Base-by-base conservation (phyloP, 2,329 filamentous ascomycete genomes). In the Magnaporthiopsis rhizophila region DNA sequence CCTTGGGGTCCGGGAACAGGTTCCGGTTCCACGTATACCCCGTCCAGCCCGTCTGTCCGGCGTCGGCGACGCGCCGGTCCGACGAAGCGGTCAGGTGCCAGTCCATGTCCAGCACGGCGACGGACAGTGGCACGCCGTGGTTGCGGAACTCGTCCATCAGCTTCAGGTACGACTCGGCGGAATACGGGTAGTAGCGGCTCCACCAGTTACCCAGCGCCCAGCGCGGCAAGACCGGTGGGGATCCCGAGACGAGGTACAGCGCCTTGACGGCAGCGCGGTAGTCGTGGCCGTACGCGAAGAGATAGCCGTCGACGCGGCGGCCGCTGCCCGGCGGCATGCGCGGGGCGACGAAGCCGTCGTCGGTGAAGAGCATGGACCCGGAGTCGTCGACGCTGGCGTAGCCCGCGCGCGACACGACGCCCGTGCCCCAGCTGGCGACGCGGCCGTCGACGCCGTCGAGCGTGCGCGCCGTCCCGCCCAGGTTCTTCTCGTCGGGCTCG, bases 101-200 rank as follows among this genome's bases (percentile, higher is more conserved):
- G 70, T 88, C 86, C 85, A 88, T 88, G 69, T 89, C 86, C 3
- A 88, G 72, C 0, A 88, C 84, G 2, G 80, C 84, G 7, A 87
- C 83, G 6, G 79, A 83, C 53, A 88, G 74, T 0, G 86, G 86
- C 8, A 88, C 79, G 0, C 77, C 72, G 30, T 82, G 73, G 11
- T 74, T 72, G 5, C 74, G 70, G 67, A 88, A 88, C 62, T 78
- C 76, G 64, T 86, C 82, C 77, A 88, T 83, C 21, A 89, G 75
- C 18, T 74, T 72, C 2, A 87, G 66, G 68, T 88, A 88, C 67
- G 85, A 82, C 2, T 81, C 75, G 34, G 79, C 77, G 0, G 75
- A 76, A 69, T 88, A 89, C 2, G 78, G 79, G 69, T 88, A 81
- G 71, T 87, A 88, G 9, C 86, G 77, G 60, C 81, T 85, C 86